Base-by-base conservation (phyloP, 768 basidiomycete genomes). In the Terana coerulea region DNA sequence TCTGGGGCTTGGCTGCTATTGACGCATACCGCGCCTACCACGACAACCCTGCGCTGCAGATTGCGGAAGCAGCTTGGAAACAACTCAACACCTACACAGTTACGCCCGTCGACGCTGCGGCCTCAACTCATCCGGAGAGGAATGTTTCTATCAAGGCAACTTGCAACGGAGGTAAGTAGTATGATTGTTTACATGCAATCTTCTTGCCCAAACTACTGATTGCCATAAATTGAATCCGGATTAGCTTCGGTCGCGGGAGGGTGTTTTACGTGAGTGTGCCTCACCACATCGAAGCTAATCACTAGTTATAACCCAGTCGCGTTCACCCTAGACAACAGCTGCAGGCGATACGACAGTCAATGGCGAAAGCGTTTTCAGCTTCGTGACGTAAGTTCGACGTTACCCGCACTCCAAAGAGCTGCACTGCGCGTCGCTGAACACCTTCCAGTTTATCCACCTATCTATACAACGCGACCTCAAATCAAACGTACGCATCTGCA, bases 81-180 rank as follows among this genome's bases (percentile, higher is more conserved):
- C 39, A 42, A 25, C 26, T 44, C 9, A 31, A 5, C 29, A 19
- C 7, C 12, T 43, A 30, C n/a, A 25, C 26, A 21, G 31, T 51
- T 7, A 30, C 21, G 21, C 14, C 47, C 5, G 34, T 24, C 11
- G 22, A 49, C 19, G 47, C 46, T 39, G 47, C 34, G 7, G 19
- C 33, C 7, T 17, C 11, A 49, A 19, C 7, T 24, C 33, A 33
- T 37, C 24, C 34, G n/a, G 4, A 8, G 11, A 9, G n/a, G 15
- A 36, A 26, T 22, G 24, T 25, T n/a, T 5, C 11, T n/a, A 28
- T 49, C 25, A 15, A 31, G 8, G 21, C 33, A 6, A 40, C 11
- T n/a, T 49, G 47, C 36, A 40, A 49, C 21, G 35, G 36, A 8
- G 21, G 47, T 49, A 21, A 14, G 47, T 36, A n/a, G n/a, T n/a